Evolutionary conservation across 2,329 filamentous ascomycete species (phyloP), one percentile per base, ranked within the genome.

Genomic region (Sporothrix variecibatus): DNA sequence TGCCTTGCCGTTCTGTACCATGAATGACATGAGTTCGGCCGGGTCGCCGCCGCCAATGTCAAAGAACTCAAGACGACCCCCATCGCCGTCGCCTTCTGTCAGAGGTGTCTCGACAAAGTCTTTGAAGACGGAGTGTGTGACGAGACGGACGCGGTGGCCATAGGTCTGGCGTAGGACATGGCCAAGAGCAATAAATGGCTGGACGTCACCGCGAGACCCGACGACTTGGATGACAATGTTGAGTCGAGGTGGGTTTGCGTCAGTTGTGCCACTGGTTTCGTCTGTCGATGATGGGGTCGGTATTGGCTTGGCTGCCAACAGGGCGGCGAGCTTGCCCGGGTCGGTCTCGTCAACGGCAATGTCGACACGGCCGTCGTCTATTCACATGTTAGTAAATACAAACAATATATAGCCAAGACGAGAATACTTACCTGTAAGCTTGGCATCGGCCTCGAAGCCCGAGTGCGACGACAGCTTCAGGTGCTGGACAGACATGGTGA

Each of bases 1-100:
- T 7, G 7, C 23, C 60, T 38, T 26, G 5, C 94, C 93, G 77
- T 96, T 93, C 82, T 95, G 95, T 64, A 96, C 94, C 94, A 97
- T 97, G 79, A 95, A 97, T 2, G 94, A 93, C 92, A 94, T 94
- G 60, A 94, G 84, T 78, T 93, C 88, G 1, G 90, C 87, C 1
- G 92, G 92, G 79, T 94, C 91, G 2, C 92, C 92, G 53, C 75
- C 71, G n/a, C 92, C 92, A 71, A 94, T 92, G 75, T 84, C 88
- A 81, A 92, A 94, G 81, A 94, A 95, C 78, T 94, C 93, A 17
- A 95, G 86, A 0, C 87, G 43, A 2, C 38, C 53, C 9, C 6
- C 38, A 31, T 40, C 64, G 23, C 11, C 49, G 31, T 46, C 60
- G 91, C 58, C 31, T 9, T 28, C 38, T 2, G 38, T 67, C 23